Conservation (phyloP, 164 flowering plant genomes). For the Vitis labrusca region DNA sequence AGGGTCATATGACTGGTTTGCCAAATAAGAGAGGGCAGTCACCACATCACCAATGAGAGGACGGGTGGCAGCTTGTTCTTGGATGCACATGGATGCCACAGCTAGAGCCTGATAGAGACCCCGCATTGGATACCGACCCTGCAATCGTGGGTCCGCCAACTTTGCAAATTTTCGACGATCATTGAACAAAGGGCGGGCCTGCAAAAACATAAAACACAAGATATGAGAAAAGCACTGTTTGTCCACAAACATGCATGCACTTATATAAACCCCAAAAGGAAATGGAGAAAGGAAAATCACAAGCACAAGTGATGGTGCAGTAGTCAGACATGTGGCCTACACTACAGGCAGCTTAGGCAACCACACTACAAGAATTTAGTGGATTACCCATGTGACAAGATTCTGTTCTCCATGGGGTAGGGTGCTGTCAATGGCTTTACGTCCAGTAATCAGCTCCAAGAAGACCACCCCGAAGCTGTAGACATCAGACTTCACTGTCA, state of each 20-base stretch:
- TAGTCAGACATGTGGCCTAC: too few relatives aligned
- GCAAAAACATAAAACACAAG: slow-evolving; percentile 16
- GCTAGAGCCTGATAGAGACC: slow-evolving; percentile 69
- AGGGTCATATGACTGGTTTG: slow-evolving; percentile 53
- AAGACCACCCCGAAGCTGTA: slow-evolving; percentile 59
- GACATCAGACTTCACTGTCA: slow-evolving; percentile 57
- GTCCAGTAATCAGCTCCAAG: slow-evolving; percentile 54
- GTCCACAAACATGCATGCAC: neutral
- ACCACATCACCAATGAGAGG: slow-evolving; percentile 68
- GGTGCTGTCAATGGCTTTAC: slow-evolving; percentile 48
- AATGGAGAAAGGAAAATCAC: neutral
- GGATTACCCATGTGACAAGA: slow-evolving; percentile 51
- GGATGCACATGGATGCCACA: slow-evolving; percentile 70
- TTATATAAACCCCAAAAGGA: neutral
- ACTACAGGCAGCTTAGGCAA: neutral
- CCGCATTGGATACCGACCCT: slow-evolving; percentile 57
- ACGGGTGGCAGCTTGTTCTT: slow-evolving; percentile 67
- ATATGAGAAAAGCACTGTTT: too few relatives aligned
- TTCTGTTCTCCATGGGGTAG: slow-evolving; percentile 48
- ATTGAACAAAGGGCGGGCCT: slow-evolving; percentile 68
- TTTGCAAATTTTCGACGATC: slow-evolving; percentile 53
- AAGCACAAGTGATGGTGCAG: too few relatives aligned
- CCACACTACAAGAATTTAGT: neutral
- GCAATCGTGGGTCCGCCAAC: slow-evolving; percentile 57
- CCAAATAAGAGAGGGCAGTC: slow-evolving; percentile 61